Conservation (phyloP, 2,329 filamentous ascomycete species). For the Botryotinia convoluta region DNA sequence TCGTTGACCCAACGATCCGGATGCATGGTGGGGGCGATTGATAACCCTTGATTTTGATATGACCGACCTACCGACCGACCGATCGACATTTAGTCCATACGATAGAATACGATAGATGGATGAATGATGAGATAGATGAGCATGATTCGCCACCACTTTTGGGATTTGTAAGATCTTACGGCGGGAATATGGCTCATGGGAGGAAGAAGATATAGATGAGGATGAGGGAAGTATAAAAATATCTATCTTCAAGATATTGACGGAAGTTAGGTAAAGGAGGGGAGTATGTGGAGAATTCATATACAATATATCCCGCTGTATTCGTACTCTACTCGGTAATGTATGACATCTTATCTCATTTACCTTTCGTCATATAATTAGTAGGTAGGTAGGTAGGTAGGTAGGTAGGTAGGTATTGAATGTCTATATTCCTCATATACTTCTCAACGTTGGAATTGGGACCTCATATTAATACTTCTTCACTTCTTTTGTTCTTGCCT, state of each 20-base stretch:
- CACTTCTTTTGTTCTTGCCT: no score
- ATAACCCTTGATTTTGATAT: neutral
- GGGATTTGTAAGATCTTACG: neutral
- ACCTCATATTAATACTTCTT: neutral
- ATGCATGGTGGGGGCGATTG: slow-evolving; percentile 1
- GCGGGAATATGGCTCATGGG: neutral
- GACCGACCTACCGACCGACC: neutral
- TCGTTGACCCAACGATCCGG: neutral
- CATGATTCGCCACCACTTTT: neutral
- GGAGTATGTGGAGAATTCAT: neutral
- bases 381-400: neutral
- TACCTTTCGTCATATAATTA: neutral
- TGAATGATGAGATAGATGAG: neutral
- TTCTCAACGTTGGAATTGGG: no score
- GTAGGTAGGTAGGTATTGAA: neutral
- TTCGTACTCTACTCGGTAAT: neutral
- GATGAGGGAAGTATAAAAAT: neutral
- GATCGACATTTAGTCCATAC: neutral
- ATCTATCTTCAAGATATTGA: neutral
- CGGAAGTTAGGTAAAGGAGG: neutral
- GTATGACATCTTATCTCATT: neutral
- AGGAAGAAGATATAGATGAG: neutral
- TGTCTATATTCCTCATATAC: neutral
- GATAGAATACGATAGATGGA: no score
- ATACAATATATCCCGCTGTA: neutral